phyloP scores from a whole-genome alignment of 148 eudicot species.

The Diospyros lotus region DNA sequence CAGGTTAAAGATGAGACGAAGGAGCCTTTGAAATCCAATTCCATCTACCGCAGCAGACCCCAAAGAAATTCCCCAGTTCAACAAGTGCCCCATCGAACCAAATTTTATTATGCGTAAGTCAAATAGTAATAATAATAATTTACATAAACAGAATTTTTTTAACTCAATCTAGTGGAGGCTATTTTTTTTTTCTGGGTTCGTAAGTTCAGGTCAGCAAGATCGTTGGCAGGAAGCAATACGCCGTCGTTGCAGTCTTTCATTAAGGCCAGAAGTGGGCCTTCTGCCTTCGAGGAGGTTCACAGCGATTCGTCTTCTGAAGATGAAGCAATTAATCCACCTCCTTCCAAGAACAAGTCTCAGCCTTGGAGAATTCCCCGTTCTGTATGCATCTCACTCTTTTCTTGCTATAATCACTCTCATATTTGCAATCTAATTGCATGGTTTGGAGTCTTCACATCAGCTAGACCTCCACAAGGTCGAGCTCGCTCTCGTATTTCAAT shows the following conservation, averaged over 20 bases:
- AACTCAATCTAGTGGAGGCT: too few relatives aligned
- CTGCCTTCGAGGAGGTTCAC: slow-evolving; percentile 10
- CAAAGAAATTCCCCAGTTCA: slow-evolving; percentile 28
- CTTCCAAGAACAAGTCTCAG: slow-evolving; percentile 9
- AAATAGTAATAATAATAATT: too few relatives aligned
- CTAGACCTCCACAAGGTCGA: too few relatives aligned
- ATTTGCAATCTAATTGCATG: too few relatives aligned
- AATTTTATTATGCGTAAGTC: slow-evolving; percentile 42
- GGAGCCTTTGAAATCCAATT: slow-evolving; percentile 31
- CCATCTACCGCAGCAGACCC: slow-evolving; percentile 9
- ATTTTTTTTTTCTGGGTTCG: neutral
- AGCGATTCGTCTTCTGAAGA: slow-evolving; percentile 25
- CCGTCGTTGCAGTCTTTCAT: slow-evolving; percentile 21
- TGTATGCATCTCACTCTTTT: neutral
- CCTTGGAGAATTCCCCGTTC: slow-evolving; percentile 19
- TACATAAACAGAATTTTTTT: too few relatives aligned
- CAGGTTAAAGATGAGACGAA: slow-evolving; percentile 43
- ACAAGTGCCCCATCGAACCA: slow-evolving; percentile 33
- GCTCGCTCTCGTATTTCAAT: too few relatives aligned
- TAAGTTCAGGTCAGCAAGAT: slow-evolving; percentile 29
- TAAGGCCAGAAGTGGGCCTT: slow-evolving; percentile 25
- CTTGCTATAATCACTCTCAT: too few relatives aligned
- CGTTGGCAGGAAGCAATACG: slow-evolving; percentile 28
- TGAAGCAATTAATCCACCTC: neutral
- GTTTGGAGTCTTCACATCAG: too few relatives aligned